Evolutionary conservation across 1,139 yeast genomes (phyloP).

Genomic region (Geotrichum armillariae): DNA sequence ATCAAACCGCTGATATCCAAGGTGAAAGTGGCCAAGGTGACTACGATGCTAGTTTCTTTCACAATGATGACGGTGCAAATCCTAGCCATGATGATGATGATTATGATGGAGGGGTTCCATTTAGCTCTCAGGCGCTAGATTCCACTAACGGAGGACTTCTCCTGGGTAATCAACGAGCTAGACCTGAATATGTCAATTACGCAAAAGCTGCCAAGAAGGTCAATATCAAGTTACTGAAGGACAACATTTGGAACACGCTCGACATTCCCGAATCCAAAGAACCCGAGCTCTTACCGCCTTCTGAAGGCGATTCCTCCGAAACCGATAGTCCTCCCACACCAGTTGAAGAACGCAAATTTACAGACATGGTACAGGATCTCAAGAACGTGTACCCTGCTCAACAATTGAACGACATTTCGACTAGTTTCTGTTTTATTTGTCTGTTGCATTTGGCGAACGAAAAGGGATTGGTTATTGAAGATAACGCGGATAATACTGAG

Average conservation of each 20-base stretch:
- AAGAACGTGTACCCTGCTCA: slow-evolving; percentile 37
- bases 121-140: slow-evolving; percentile 6
- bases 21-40: slow-evolving; percentile 35
- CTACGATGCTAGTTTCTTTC: slow-evolving; percentile 49
- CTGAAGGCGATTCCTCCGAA: neutral
- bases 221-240: slow-evolving; percentile 76
- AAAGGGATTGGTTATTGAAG: slow-evolving; percentile 67
- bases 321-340: neutral
- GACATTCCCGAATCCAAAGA: slow-evolving; percentile 24
- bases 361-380: slow-evolving; percentile 46
- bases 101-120: slow-evolving; percentile 24
- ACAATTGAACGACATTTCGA: slow-evolving; percentile 61
- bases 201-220: slow-evolving; percentile 84
- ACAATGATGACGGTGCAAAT: slow-evolving; percentile 37
- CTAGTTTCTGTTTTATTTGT: slow-evolving; percentile 86
- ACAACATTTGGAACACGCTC: slow-evolving; percentile 72
- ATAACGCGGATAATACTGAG: slow-evolving; percentile 58
- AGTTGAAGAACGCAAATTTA: slow-evolving; percentile 42
- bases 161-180: slow-evolving; percentile 27
- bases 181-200: slow-evolving; percentile 69
- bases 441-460: slow-evolving; percentile 86
- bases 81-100: slow-evolving; percentile 26
- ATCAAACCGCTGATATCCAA: slow-evolving; percentile 29
- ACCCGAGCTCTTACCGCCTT: neutral
- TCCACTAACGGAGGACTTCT: neutral